Base-by-base conservation (phyloP, 306 rosid species). In the Prunus mira region DNA sequence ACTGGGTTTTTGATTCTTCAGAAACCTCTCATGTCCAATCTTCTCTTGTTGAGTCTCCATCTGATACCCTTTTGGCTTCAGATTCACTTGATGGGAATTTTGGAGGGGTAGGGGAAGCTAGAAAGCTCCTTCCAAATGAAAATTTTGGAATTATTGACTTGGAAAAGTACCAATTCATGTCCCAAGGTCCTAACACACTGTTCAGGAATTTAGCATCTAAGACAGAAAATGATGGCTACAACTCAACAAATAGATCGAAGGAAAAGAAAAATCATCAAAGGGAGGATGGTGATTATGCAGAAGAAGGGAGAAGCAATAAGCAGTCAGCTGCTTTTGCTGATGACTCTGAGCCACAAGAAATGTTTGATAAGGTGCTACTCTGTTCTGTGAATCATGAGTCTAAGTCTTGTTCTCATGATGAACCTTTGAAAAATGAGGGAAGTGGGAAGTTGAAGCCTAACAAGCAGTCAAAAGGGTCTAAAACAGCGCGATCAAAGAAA, bases 341-440 rank as follows among this genome's bases (percentile, higher is more conserved):
- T 5, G 86, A 80, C 10, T 25, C 38, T 22, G 83, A 65, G 73
- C 74, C 85, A 38, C 50, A 73, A 18, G 89, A 86, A 17, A 51
- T 80, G 28, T 82, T 82, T 69, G 89, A 82, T 61, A 43, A 54
- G 66, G 83, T 82, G 10, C 66, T 86, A 24, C 86, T 79, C 18
- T 76, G 67, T 64, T 72, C 69, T 46, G 68, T 47, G 20, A 63
- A 74, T 25, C 81, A 72, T 34, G 71, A 22, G 24, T 19, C 64
- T 9, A 67, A 52, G 12, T 71, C 56, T 41, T 47, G 74, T 12
- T 64, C 67, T 72, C 43, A 55, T 2, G 56, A 62, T 22, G 75
- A 76, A 17, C 61, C 64, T 9, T 55, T 58, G 10, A 65, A 74
- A 9, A 30, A 2, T 14, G 79, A 76, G 64, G 32, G 12, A 13